phyloP scores from a whole-genome alignment of 257 asterid species.

The Nicotiana obtusifolia region DNA sequence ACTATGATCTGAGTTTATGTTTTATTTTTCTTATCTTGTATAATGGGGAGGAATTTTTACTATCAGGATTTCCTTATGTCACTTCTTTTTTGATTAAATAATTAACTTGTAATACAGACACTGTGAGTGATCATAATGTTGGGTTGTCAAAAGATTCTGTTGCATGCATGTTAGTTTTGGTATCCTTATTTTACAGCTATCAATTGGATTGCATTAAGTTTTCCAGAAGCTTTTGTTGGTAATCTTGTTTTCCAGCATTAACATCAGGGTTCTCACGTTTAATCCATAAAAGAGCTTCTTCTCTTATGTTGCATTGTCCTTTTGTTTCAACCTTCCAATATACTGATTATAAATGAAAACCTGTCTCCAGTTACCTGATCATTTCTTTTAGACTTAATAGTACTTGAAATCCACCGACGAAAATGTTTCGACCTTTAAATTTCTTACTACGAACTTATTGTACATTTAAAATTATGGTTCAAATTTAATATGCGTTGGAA shows the following conservation, averaged over 20 bases:
- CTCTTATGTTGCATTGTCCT: not conserved
- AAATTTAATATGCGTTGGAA: too few species aligned
- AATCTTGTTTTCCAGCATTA: not conserved
- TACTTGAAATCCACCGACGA: not conserved
- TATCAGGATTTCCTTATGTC: not conserved
- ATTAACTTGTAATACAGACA: not conserved
- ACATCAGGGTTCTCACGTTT: not conserved
- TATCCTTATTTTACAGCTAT: not conserved
- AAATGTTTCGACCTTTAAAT: not conserved
- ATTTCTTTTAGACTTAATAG: not conserved
- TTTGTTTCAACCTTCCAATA: not conserved
- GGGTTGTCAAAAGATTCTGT: not conserved
- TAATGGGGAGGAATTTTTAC: not conserved
- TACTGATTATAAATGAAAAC: not conserved
- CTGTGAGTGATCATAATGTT: not conserved
- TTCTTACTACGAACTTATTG: not conserved
- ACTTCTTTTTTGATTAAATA: not conserved
- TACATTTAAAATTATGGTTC: too few species aligned
- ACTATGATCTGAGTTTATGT: too few species aligned
- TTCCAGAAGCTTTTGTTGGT: not conserved
- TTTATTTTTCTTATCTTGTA: not conserved
- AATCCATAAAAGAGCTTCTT: not conserved
- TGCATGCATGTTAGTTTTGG: not conserved
- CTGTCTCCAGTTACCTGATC: not conserved
- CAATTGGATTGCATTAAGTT: not conserved